Percentiles rank a stretch among this genome's conserved stretches.
phyloP scores from a whole-genome alignment of 2,329 filamentous ascomycete species.

The Didymella keratinophila region DNA sequence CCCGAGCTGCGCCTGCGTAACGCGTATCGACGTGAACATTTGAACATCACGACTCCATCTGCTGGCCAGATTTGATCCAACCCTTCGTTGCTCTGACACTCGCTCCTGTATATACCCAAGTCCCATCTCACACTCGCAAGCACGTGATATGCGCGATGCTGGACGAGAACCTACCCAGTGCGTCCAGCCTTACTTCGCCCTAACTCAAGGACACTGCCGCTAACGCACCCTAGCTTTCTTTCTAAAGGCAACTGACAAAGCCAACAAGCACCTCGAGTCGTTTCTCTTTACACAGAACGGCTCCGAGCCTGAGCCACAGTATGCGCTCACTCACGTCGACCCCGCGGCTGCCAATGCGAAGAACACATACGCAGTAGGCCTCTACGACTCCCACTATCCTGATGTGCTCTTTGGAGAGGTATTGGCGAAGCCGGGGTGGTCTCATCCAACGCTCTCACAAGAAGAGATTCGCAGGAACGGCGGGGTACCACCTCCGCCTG shows the following conservation, averaged over 20 bases:
- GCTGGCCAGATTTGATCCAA: conserved; percentile 5
- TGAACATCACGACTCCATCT: conserved; percentile 14
- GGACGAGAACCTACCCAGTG: conserved; percentile 90
- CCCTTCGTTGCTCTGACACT: neutral
- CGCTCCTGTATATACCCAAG: neutral
- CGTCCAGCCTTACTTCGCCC: neutral
- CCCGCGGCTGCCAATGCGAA: conserved; percentile 72
- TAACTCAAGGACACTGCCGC: conserved; percentile 7
- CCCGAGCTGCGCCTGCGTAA: conserved; percentile 20
- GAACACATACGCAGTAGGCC: conserved; percentile 85
- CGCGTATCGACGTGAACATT: conserved; percentile 19
- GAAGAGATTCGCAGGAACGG: conserved; percentile 78
- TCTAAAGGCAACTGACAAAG: conserved; percentile 62
- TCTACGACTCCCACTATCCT: conserved; percentile 81
- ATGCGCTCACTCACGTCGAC: conserved; percentile 79
- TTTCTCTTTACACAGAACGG: conserved; percentile 73
- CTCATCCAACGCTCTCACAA: conserved; percentile 79
- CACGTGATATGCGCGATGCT: conserved; percentile 67
- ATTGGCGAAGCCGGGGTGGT: conserved; percentile 83
- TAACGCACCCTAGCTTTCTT: conserved; percentile 61
- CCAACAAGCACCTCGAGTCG: conserved; percentile 61
- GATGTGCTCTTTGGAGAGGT: conserved; percentile 90
- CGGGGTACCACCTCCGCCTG: conserved; percentile 69
- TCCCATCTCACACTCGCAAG: neutral
- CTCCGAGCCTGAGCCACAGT: conserved; percentile 79